phyloP scores from a whole-genome alignment of 257 asterid species.

The Ligustrum vulgare region DNA sequence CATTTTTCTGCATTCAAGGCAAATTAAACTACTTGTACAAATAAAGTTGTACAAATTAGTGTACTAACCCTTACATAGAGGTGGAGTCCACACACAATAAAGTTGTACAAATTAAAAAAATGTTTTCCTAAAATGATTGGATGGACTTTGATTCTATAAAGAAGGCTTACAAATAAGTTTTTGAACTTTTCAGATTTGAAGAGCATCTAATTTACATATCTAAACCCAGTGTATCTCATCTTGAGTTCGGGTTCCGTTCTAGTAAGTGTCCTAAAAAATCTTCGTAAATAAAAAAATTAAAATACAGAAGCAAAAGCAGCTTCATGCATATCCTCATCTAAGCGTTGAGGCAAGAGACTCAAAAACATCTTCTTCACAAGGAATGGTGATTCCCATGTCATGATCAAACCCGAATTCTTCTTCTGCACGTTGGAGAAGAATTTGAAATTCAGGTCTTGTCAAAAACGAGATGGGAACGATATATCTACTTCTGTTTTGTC shows the following conservation, averaged over 20 bases:
- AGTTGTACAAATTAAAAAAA: too few relatives aligned
- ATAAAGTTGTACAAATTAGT: too few relatives aligned
- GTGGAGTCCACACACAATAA: too few relatives aligned
- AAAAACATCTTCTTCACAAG: constrained; percentile 37
- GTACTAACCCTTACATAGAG: too few relatives aligned
- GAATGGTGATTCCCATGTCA: constrained; percentile 42
- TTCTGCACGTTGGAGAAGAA: constrained; percentile 36
- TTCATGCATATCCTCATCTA: constrained; percentile 13
- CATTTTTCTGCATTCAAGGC: too few relatives aligned
- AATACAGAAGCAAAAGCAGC: background rate
- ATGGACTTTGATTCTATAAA: too few relatives aligned
- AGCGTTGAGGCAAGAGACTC: constrained; percentile 31
- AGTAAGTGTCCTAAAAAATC: background rate
- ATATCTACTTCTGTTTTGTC: constrained; percentile 34
- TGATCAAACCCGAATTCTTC: constrained; percentile 47
- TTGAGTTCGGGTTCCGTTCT: background rate
- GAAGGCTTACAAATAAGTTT: too few relatives aligned
- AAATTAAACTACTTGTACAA: too few relatives aligned
- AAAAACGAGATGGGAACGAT: constrained; percentile 39
- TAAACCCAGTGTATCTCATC: constrained; percentile 10
- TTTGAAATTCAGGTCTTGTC: constrained; percentile 27
- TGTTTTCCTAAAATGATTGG: too few relatives aligned
- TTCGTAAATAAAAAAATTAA: constrained; percentile 8
- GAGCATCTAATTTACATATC: constrained; percentile 14
- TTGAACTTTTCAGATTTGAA: too few relatives aligned